Conservation (phyloP, 2,329 filamentous ascomycete species). For the Trichoderma sp. region DNA sequence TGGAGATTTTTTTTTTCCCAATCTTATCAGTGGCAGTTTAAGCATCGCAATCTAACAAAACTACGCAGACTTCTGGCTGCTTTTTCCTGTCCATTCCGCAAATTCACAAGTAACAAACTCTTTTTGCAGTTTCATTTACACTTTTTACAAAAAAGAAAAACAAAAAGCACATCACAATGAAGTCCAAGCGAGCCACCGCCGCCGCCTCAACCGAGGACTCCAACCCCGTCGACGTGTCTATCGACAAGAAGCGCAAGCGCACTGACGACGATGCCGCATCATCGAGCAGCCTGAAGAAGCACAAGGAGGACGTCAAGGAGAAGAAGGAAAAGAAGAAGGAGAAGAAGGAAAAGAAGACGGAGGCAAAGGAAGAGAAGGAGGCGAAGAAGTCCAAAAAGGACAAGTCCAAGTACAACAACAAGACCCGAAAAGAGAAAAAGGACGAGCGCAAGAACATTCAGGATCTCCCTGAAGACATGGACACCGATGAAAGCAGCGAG, state of each 20-base stretch:
- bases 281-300: constrained; percentile 38
- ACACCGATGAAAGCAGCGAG: constrained; percentile 36
- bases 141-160: neutral
- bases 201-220: constrained; percentile 38
- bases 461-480: constrained; percentile 43
- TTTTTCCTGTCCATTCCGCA: neutral
- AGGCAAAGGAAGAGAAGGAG: constrained; percentile 46
- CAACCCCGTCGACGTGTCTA: constrained; percentile 34
- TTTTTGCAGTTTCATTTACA: neutral
- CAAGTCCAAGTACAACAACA: constrained; percentile 47
- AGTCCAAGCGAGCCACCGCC: constrained; percentile 45
- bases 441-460: constrained; percentile 47
- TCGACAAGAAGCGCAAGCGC: constrained; percentile 46
- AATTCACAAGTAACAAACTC: neutral
- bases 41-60: neutral
- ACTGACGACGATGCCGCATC: constrained; percentile 35
- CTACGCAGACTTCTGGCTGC: neutral
- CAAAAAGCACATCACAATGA: constrained; percentile 34
- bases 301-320: constrained; percentile 34
- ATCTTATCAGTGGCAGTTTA: neutral
- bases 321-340: constrained; percentile 44
- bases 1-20: constrained; percentile 21
- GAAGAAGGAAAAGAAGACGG: constrained; percentile 47
- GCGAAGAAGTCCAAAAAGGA: constrained; percentile 48
- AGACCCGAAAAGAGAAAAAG: constrained; percentile 48